Base-by-base conservation (phyloP, 345 rosid genomes). In the Eucalyptus marginata region DNA sequence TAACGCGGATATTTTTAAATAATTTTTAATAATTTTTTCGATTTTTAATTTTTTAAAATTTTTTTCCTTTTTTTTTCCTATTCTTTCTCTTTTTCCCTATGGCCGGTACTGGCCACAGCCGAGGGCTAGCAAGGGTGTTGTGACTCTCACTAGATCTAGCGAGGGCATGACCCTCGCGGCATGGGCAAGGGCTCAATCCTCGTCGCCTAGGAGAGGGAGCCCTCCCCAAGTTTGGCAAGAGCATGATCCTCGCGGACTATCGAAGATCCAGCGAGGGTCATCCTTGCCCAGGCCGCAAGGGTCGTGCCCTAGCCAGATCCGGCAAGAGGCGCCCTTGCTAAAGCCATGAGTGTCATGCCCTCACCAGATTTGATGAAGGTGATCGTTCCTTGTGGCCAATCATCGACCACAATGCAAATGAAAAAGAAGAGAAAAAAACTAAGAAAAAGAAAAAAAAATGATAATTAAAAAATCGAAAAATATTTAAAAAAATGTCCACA, bases 41-140 rank as follows among this genome's bases (percentile, higher is more conserved):
- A 15, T 50, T 16, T 50, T 50, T 2, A 1, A 4, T 40, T 4
- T 40, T 40, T 4, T 40, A 4, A 36, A 1, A 14, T 50, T 2
- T 50, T 15, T 2, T 50, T 15, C 7, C 7, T 2, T 3, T 0
- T 1, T 18, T 52, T 52, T 52, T 52, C 10, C 10, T 52, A 52
- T 52, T 52, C 24, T 52, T 18, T 52, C 10, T 7, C 58, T 1
- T 52, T 18, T 52, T 0, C 58, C 25, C 1, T 18, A 52, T 7
- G 2, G 2, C 0, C 0, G 0, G 1, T 52, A 52, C 1, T 52
- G 0, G 58, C 58, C 56, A 52, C 1, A 3, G 0, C 10, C 1
- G 0, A 18, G 58, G 24, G 10, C 56, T 52, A 7, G 56, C 2
- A 7, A 52, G 4, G 24, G 56, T 2, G 1, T 52, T 3, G 24